phyloP scores from a whole-genome alignment of 345 rosid species.

The Sisymbrium irio region DNA sequence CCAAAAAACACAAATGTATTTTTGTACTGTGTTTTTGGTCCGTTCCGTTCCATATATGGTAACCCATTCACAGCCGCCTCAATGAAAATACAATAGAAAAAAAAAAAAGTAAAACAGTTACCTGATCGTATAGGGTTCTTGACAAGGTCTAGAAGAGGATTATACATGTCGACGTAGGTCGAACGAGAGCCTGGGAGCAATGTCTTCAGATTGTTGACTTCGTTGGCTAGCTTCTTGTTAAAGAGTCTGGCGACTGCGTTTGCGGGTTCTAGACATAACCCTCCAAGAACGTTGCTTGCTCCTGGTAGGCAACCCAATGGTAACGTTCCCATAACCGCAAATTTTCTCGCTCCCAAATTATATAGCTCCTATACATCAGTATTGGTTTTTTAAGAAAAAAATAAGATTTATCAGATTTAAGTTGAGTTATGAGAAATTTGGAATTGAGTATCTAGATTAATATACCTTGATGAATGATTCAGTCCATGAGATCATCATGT shows the following conservation, averaged over 20 bases:
- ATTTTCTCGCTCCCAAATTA: constrained; percentile 26
- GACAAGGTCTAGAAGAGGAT: constrained; percentile 13
- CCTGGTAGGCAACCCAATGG: constrained; percentile 37
- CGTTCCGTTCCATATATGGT: neutral
- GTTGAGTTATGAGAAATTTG: neutral
- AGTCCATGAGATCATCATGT: constrained; percentile 37
- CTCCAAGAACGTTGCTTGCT: neutral
- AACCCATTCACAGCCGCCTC: neutral
- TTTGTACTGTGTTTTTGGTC: too few species aligned
- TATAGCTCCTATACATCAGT: constrained; percentile 33
- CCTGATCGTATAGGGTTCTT: constrained; percentile 7
- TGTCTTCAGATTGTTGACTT: constrained; percentile 21
- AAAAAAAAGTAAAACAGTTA: neutral
- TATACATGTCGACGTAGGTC: constrained; percentile 21
- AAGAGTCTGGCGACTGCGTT: constrained; percentile 17
- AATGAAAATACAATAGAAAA: neutral
- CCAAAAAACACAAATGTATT: too few species aligned
- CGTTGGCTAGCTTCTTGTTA: constrained; percentile 7
- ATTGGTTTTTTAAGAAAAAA: too few species aligned
- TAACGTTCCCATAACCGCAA: constrained; percentile 25
- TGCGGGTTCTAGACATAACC: constrained; percentile 2
- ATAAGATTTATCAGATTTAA: too few species aligned
- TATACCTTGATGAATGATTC: constrained; percentile 42
- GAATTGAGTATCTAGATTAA: neutral
- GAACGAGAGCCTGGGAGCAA: constrained; percentile 19